Base-by-base conservation (phyloP, 2,329 filamentous ascomycete species). In the Aspergillus puulaauensis region DNA sequence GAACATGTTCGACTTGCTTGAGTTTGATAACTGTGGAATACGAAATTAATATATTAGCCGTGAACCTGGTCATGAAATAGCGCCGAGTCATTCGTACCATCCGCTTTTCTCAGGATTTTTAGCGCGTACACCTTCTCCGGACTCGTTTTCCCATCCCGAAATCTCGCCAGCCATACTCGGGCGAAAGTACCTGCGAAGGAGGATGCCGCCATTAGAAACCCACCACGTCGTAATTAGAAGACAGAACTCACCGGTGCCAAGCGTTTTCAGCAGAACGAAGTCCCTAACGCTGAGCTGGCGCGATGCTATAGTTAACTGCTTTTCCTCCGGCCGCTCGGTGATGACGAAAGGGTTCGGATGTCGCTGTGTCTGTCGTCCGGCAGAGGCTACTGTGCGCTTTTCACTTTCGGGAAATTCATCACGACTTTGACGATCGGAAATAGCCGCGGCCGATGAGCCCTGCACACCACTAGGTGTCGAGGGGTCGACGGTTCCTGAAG, bases 1-100 rank as follows among this genome's bases (percentile, higher is more conserved):
- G 82, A 48, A 88, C 85, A 74, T 88, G 86, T 74, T 88, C 86
- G 61, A 88, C 84, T 67, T 88, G 86, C 77, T 88, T 88, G 66
- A 88, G 75, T 58, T 85, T 83, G 67, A 82, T 79, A 53, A 82
- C 79, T 80, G 58, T 50, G 35, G 48, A 37, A 61, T 23, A 33
- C 33, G n/a, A 35, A 11, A 17, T 19, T 23, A 24, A 37, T 45
- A 8, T 49, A 52, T 58, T 49, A 59, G 54, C 37, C 35, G 35
- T 27, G 60, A 57, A 64, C 54, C 17, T 39, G 14, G 17, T 44
- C 27, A 53, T 33, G 39, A 52, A 60, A 58, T 11, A n/a, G 24
- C 37, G 21, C 24, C 40, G 11, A 59, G 39, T 19, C 23, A 40
- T 41, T 41, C 68, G 64, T 66, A 80, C 78, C 77, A 66, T 82